phyloP scores from a whole-genome alignment of 2,329 filamentous ascomycete genomes.

The Triangularia setosa region DNA sequence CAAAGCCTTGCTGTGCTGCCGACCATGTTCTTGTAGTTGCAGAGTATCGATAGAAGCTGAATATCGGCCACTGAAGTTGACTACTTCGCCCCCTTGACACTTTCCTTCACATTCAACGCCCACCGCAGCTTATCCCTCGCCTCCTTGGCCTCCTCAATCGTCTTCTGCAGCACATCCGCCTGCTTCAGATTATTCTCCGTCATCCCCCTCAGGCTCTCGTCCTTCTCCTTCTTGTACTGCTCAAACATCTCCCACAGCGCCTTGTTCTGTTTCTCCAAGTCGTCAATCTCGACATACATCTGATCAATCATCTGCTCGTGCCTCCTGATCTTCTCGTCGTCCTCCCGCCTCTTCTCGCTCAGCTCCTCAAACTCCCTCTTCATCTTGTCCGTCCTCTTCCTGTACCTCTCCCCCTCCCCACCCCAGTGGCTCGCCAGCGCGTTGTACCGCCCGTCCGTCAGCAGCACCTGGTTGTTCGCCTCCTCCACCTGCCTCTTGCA shows the following conservation, averaged over 20 bases:
- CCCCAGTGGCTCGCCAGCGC: conserved; percentile 63
- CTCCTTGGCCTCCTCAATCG: conserved; percentile 55
- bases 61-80: too few relatives aligned
- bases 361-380: conserved; percentile 52
- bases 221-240: conserved; percentile 61
- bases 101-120: conserved; percentile 66
- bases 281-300: conserved; percentile 64
- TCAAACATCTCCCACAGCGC: conserved; percentile 58
- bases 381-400: conserved; percentile 47
- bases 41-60: too few relatives aligned
- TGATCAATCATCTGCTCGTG: conserved; percentile 69
- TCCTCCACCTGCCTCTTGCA: conserved; percentile 61
- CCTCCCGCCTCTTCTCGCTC: conserved; percentile 51
- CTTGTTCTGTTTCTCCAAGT: conserved; percentile 57
- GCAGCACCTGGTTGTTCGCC: conserved; percentile 59
- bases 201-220: conserved; percentile 56
- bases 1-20: not conserved
- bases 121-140: conserved; percentile 67
- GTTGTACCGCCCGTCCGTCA: conserved; percentile 69
- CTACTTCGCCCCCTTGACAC: conserved; percentile 53
- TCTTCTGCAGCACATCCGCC: conserved; percentile 51
- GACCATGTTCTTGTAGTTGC: not conserved
- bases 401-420: conserved; percentile 61
- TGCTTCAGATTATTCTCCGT: conserved; percentile 54
- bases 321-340: conserved; percentile 61